Evolutionary conservation across 495 filamentous ascomycete genomes (phyloP).

Genomic region (Aspergillus cavernicola): DNA sequence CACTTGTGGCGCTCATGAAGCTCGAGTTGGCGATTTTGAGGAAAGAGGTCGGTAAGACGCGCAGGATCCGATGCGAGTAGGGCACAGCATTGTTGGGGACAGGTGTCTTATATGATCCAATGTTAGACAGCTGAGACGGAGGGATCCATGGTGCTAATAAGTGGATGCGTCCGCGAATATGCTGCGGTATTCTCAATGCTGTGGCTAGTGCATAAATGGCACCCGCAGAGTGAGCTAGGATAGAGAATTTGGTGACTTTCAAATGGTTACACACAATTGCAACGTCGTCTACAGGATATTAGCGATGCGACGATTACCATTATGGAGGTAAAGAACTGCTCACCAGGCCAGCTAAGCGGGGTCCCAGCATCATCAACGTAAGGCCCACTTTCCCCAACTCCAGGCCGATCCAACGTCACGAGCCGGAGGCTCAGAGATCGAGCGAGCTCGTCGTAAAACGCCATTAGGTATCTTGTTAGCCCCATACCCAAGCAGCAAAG

Average conservation of each 20-base stretch:
- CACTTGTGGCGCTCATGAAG: slow-evolving; percentile 89
- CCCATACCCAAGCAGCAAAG: slow-evolving; percentile 99
- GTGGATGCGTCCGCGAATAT: slow-evolving; percentile 92
- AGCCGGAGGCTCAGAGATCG: slow-evolving; percentile 82
- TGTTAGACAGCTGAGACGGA: slow-evolving; percentile 87
- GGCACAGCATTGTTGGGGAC: slow-evolving; percentile 81
- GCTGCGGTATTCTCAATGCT: slow-evolving; percentile 90
- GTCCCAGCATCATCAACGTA: slow-evolving; percentile 76
- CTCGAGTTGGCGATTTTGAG: slow-evolving; percentile 91
- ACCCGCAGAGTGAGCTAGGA: slow-evolving; percentile 95
- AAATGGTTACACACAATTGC: slow-evolving; percentile 89
- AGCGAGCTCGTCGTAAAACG: slow-evolving; percentile 96
- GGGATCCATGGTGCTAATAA: slow-evolving; percentile 97
- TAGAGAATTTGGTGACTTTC: slow-evolving; percentile 93
- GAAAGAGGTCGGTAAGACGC: slow-evolving; percentile 86
- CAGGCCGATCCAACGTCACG: slow-evolving; percentile 91
- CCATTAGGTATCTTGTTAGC: slow-evolving; percentile 89
- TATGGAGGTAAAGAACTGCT: slow-evolving; percentile 23
- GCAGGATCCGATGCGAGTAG: slow-evolving; percentile 84
- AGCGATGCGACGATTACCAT: slow-evolving; percentile 3
- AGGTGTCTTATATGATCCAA: slow-evolving; percentile 69
- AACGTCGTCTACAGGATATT: slow-evolving; percentile 69
- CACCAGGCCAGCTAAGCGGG: slow-evolving; percentile 92
- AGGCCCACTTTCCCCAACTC: slow-evolving; percentile 87
- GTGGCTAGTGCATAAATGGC: slow-evolving; percentile 97